Evolutionary conservation across 805 yeast genomes (phyloP), one percentile per base, ranked within the genome.

Genomic region (Candida germanica): DNA sequence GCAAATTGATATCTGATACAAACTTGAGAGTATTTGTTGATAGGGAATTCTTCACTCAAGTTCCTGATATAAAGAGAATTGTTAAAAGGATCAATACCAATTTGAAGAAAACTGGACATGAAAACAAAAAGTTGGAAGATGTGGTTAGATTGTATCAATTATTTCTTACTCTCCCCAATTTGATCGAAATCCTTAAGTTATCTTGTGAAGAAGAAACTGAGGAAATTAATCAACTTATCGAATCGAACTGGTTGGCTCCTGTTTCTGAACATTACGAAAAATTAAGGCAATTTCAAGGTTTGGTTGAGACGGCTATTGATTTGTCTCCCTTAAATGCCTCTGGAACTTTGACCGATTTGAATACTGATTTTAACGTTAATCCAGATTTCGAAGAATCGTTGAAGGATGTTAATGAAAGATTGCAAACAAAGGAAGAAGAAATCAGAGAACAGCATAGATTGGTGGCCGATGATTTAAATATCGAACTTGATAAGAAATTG

Each of bases 261-360:
- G 53, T 91, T 13, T 50, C 59, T 11, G 69, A 71, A 18, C 62
- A 70, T 35, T 61, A 71, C 25, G 59, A 56, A 3, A 75, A 83
- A 1, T 66, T 93, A 33, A 54, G 61, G 12, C 87, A 85, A 47
- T 74, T 83, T 26, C 83, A 84, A 55, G 95, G 87, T 53, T 69
- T 93, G 54, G 89, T 93, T 7, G 97, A 93, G 57, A 83, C 95
- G 2, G 89, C 98, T 0, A 80, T 93, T 17, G 98, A 93, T 54
- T 66, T 93, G 31, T 77, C 83, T 14, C 88, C 95, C 2, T 69
- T 87, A 39, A 89, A 85, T 30, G 72, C 80, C 29, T 36, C 53
- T n/a, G 53, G 60, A 5, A 54, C 59, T 2, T 49, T 53, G 39
- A 55, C 56, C 20, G 48, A 55, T 12, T 49, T 63, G 33, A 53